Conservation (phyloP, 139 green algal species). For the Astrephomene gubernaculifera region DNA sequence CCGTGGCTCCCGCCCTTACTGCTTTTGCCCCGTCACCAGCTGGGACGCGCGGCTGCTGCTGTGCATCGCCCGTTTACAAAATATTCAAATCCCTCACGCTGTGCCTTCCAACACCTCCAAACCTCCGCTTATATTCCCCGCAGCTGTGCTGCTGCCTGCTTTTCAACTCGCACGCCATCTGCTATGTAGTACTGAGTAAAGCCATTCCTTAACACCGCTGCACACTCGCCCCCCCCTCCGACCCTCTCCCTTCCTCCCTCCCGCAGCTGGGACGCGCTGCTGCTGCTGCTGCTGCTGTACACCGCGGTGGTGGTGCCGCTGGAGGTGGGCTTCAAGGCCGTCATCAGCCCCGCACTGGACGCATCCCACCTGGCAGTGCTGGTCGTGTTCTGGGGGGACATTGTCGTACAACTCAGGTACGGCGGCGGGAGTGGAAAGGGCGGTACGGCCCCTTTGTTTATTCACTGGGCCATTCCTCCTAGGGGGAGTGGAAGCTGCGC, state of each 20-base stretch:
- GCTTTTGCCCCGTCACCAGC: too few relatives aligned
- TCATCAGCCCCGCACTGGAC: not conserved
- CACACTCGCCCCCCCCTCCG: not conserved
- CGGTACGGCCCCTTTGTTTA: too few relatives aligned
- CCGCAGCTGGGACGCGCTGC: slow-evolving; percentile 19
- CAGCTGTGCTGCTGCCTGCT: too few relatives aligned
- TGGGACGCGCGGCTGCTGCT: too few relatives aligned
- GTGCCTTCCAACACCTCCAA: too few relatives aligned
- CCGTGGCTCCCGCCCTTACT: too few relatives aligned
- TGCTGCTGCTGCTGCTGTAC: slow-evolving; percentile 21
- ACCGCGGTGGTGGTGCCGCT: slow-evolving; percentile 27
- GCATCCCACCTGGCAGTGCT: not conserved
- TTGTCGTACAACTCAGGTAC: slow-evolving; percentile 31
- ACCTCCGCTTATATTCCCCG: not conserved
- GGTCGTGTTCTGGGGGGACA: slow-evolving; percentile 29
- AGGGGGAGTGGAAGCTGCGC: too few relatives aligned
- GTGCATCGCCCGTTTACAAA: too few relatives aligned
- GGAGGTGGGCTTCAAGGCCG: not conserved
- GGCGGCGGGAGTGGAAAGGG: not conserved
- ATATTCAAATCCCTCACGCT: too few relatives aligned
- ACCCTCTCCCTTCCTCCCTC: not conserved
- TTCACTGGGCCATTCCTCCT: too few relatives aligned
- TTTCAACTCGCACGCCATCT: too few relatives aligned
- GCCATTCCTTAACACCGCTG: not conserved
- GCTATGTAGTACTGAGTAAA: not conserved